Conservation (phyloP, 2,329 filamentous ascomycete genomes). For the Ascochyta koolunga region DNA sequence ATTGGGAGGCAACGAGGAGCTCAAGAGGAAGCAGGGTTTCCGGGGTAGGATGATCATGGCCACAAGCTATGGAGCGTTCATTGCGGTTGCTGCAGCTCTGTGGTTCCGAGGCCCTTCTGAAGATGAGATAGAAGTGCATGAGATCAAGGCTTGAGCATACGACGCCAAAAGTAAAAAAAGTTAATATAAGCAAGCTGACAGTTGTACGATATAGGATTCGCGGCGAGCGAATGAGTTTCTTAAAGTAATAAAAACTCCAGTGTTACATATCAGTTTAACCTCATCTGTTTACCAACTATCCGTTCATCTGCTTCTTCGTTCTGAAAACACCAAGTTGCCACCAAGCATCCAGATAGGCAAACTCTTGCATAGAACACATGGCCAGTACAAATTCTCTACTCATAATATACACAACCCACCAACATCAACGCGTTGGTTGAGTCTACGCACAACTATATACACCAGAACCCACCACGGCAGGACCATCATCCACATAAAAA, state of each 20-base stretch:
- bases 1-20: constrained; percentile 58
- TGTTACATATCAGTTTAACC: background rate
- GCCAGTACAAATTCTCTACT: no score
- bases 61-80: constrained; percentile 53
- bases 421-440: no score
- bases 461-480: no score
- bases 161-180: background rate
- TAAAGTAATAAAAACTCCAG: background rate
- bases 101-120: constrained; percentile 25
- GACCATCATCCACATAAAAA: background rate
- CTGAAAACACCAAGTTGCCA: background rate
- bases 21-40: constrained; percentile 57
- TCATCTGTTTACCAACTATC: no score
- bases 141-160: background rate
- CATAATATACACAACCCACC: no score
- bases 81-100: constrained; percentile 47
- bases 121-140: constrained; percentile 17
- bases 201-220: background rate
- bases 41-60: constrained; percentile 56
- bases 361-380: background rate
- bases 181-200: background rate
- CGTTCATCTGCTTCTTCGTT: background rate
- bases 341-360: background rate
- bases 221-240: background rate
- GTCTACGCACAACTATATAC: no score